phyloP scores from a whole-genome alignment of 345 rosid genomes.

The Salix suchowensis region DNA sequence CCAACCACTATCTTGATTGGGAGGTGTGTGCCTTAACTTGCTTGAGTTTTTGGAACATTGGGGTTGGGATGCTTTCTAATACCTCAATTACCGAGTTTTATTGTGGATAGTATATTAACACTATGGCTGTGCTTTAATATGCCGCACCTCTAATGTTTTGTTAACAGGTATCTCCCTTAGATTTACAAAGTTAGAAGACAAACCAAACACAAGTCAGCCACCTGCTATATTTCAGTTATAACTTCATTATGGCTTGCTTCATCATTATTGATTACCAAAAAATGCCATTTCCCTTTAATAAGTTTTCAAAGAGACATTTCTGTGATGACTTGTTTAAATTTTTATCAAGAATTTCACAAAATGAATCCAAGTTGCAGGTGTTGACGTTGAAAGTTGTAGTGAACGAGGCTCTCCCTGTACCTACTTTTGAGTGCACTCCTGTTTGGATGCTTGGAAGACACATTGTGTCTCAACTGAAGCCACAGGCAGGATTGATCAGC shows the following conservation, averaged over 20 bases:
- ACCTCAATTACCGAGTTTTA: background rate
- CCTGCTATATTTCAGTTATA: too few relatives aligned
- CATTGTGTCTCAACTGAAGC: background rate
- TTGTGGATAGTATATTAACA: background rate
- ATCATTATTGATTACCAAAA: background rate
- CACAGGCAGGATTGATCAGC: background rate
- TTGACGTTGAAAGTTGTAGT: background rate
- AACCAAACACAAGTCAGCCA: background rate
- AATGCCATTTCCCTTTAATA: background rate
- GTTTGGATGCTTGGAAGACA: background rate
- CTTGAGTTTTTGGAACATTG: background rate
- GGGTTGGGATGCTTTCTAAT: background rate
- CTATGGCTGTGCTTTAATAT: background rate
- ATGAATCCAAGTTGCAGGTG: background rate
- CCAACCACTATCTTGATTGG: slow-evolving; percentile 86
- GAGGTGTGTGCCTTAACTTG: slow-evolving; percentile 53
- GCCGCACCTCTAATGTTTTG: background rate
- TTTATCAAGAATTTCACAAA: background rate
- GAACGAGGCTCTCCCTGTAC: background rate
- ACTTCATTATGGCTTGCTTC: background rate
- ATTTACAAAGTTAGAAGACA: background rate
- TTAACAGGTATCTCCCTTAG: background rate
- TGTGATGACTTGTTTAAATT: background rate
- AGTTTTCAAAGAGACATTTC: background rate
- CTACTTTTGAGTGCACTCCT: background rate